Evolutionary conservation across 176 grass and related monocot genomes (phyloP).

Genomic region (Leersia perrieri): DNA sequence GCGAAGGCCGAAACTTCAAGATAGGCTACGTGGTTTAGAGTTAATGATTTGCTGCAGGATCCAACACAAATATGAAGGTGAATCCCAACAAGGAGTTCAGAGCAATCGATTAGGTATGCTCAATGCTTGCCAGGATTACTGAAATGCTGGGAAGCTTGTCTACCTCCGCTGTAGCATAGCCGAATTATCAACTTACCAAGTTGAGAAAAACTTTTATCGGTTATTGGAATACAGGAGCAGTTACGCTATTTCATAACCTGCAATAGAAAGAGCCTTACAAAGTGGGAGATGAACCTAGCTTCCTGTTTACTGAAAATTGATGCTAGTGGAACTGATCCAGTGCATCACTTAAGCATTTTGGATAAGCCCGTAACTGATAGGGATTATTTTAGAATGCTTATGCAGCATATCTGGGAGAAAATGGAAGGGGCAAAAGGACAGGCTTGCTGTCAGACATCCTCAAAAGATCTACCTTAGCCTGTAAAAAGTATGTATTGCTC

Average conservation of each 20-base stretch:
- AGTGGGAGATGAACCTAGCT: background rate
- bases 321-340: slow-evolving; percentile 1
- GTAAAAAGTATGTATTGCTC: background rate
- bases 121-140: background rate
- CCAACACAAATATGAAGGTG: slow-evolving; percentile 17
- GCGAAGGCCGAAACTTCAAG: background rate
- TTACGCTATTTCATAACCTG: background rate
- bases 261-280: background rate
- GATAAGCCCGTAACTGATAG: background rate
- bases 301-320: background rate
- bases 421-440: background rate
- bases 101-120: background rate
- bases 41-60: slow-evolving; percentile 20
- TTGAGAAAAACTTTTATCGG: background rate
- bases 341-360: background rate
- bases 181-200: background rate
- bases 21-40: background rate
- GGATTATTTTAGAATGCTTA: background rate
- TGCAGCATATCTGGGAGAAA: background rate
- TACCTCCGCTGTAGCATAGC: background rate
- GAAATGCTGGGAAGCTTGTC: slow-evolving; percentile 26
- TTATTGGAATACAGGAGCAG: background rate
- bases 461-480: background rate
- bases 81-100: background rate
- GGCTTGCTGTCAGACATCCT: background rate